These are phyloP conservation scores for Pseudogymnoascus sp. DNA, from an alignment of 2,329 filamentous ascomycete genomes.

Conservation along the genomic window DNA sequence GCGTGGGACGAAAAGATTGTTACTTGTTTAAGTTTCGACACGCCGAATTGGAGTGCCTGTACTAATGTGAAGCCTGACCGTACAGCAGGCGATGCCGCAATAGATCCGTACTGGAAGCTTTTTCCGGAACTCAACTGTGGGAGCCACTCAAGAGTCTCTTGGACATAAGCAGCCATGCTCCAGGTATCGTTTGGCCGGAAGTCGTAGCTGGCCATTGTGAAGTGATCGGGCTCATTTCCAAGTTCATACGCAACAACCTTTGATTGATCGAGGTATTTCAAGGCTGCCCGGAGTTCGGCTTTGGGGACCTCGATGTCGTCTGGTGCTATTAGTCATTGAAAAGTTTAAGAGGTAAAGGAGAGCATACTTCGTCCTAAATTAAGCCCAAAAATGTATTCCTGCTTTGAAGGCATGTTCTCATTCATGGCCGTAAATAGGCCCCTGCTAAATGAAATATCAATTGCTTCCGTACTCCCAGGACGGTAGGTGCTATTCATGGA, in stretches of 20 bases:
- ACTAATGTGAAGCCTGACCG: neutral
- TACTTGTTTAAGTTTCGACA: neutral
- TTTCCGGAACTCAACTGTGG: neutral
- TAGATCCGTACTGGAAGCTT: neutral
- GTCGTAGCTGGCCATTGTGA: neutral
- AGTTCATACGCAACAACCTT: neutral
- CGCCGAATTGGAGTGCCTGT: neutral
- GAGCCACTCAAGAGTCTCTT: neutral
- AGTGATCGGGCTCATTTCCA: neutral
- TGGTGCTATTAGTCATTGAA: neutral
- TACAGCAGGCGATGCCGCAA: neutral
- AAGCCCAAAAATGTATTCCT: slow-evolving; percentile 4
- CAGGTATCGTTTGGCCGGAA: neutral
- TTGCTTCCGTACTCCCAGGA: neutral
- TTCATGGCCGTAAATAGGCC: neutral
- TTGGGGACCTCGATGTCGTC: neutral
- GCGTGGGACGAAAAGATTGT: neutral
- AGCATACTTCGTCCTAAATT: neutral
- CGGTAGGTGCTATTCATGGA: neutral
- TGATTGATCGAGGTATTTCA: neutral
- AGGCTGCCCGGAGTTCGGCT: neutral
- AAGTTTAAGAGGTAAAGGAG: neutral
- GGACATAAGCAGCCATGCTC: neutral
- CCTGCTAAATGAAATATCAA: neutral
- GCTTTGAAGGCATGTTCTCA: neutral